Evolutionary conservation across 1,139 yeast species (phyloP), one percentile per base, ranked within the genome.

Genomic region (Scheffersomyces illinoinensis): DNA sequence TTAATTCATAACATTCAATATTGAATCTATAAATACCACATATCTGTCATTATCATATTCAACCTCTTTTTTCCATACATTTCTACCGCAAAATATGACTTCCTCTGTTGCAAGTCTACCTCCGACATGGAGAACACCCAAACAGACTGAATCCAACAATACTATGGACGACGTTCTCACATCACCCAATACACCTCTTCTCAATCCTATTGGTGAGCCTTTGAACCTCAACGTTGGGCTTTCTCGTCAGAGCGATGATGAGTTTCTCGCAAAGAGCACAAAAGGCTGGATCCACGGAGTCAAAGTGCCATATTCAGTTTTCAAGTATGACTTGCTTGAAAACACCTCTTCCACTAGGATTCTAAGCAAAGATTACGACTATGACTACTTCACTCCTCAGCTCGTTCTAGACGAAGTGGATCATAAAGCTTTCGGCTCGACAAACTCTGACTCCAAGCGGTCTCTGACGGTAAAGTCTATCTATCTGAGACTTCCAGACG

Each of bases 251-350:
- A 54, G 24, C 20, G 56, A 57, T 47, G 54, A 49, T 20, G 46
- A 39, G 51, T 55, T 54, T 39, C 33, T 59, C 18, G 33, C 26
- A 26, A 54, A 54, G 21, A 26, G 53, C 52, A 26, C 23, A n/a
- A 33, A 49, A 2, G 60, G 57, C 23, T 77, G 81, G 81, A 63
- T 51, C 17, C 78, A 76, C 57, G 76, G 76, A 0, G 67, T 70
- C 20, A 54, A 58, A n/a, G 64, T 70, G 0, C 82, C 81, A 4
- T 66, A 63, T 54, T 61, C 75, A 3, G 68, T 74, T 3, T 68
- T 76, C 57, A 70, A 73, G 50, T 76, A 72, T 61, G 61, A 65
- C 33, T 56, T 60, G 52, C 59, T 59, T n/a, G 60, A 65, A 52
- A 57, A 62, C 48, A 56, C 66, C 59, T 56, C 52, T 18, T 68